Evolutionary conservation across 768 basidiomycete species (phyloP).

Genomic region (Mycena capillaripes): DNA sequence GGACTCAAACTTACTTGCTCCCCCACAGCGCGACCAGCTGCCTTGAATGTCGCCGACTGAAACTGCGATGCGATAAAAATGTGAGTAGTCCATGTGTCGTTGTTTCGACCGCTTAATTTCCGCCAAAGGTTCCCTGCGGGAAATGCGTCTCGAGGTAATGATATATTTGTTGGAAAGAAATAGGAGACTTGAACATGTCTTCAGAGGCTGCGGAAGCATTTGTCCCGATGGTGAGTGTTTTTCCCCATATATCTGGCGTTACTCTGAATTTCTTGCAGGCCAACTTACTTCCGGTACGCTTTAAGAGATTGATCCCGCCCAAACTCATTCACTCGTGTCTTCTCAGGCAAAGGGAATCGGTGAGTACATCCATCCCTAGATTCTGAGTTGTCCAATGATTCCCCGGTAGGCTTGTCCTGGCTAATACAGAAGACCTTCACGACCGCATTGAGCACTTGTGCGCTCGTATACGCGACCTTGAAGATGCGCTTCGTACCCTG

Average conservation of each 20-base stretch:
- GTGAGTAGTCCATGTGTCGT: slow-evolving; percentile 46
- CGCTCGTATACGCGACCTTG: slow-evolving; percentile 71
- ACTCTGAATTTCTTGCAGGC: slow-evolving; percentile 4
- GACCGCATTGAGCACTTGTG: slow-evolving; percentile 70
- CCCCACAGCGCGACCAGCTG: slow-evolving; percentile 63
- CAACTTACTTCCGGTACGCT: slow-evolving; percentile 25
- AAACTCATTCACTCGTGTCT: background rate
- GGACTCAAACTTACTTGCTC: too few relatives aligned
- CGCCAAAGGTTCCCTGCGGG: slow-evolving; percentile 78
- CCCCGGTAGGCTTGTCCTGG: slow-evolving; percentile 63
- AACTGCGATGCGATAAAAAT: slow-evolving; percentile 76
- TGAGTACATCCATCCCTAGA: slow-evolving; percentile 32
- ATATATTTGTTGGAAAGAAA: background rate
- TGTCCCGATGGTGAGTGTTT: slow-evolving; percentile 76
- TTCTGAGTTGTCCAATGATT: background rate
- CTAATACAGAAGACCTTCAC: slow-evolving; percentile 81
- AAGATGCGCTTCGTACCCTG: slow-evolving; percentile 66
- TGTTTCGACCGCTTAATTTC: background rate
- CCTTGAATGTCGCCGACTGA: slow-evolving; percentile 69
- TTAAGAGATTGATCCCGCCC: slow-evolving; percentile 61
- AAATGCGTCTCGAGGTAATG: slow-evolving; percentile 70
- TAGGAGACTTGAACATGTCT: background rate
- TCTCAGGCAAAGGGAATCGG: slow-evolving; percentile 72
- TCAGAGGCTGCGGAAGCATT: slow-evolving; percentile 76
- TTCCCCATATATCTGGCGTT: slow-evolving; percentile 18